Conservation (phyloP, 371 early-diverging fungal species). For the Smittium culicis region DNA sequence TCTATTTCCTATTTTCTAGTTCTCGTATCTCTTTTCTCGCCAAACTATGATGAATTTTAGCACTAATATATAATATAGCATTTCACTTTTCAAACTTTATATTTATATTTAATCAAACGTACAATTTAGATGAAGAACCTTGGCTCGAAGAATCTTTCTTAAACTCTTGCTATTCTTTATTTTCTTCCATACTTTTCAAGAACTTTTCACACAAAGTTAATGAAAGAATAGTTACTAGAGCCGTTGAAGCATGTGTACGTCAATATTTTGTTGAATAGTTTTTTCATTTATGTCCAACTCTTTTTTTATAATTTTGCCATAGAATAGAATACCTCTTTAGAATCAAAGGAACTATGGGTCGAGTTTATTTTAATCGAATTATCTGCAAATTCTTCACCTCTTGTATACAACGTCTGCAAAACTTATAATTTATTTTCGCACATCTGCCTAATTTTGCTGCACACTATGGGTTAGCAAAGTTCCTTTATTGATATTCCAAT, state of each 20-base stretch:
- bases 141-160: neutral
- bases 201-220: neutral
- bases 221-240: neutral
- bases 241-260: neutral
- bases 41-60: no score
- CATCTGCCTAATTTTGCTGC: neutral
- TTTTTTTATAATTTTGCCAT: neutral
- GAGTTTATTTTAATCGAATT: neutral
- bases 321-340: neutral
- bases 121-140: neutral
- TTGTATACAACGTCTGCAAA: neutral
- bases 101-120: neutral
- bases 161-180: slow-evolving; percentile 3
- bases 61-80: no score
- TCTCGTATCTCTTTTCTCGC: neutral
- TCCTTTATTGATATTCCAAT: no score
- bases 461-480: no score
- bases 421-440: neutral
- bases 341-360: slow-evolving; percentile 3
- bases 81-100: no score
- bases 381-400: neutral
- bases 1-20: neutral
- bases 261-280: no score
- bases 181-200: neutral
- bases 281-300: no score